Evolutionary conservation across 495 filamentous ascomycete species (phyloP).

Genomic region (Penicillium pulvis): DNA sequence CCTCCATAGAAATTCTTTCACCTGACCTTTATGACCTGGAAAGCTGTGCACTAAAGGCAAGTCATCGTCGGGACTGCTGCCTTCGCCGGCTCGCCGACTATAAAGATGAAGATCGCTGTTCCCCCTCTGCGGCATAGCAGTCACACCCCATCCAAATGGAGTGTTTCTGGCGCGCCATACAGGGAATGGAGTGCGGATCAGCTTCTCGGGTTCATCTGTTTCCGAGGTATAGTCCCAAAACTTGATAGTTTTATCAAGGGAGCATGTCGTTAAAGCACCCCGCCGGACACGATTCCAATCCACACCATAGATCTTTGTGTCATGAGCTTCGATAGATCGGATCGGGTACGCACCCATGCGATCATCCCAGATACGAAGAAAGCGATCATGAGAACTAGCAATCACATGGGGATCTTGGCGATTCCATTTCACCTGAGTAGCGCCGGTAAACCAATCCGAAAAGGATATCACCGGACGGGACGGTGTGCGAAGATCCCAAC

Average conservation of each 20-base stretch:
- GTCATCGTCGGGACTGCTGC: constrained; percentile 46
- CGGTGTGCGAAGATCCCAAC: constrained; percentile 84
- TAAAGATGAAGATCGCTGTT: constrained; percentile 86
- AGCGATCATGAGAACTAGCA: constrained; percentile 87
- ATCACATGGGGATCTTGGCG: constrained; percentile 81
- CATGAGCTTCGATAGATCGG: constrained; percentile 81
- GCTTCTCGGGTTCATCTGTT: constrained; percentile 65
- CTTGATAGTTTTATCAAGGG: constrained; percentile 88
- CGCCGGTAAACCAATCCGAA: constrained; percentile 92
- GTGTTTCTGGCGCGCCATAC: constrained; percentile 94
- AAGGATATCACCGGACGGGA: constrained; percentile 77
- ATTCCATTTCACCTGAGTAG: constrained; percentile 96
- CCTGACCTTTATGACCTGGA: constrained; percentile 78
- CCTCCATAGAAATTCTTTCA: constrained; percentile 94
- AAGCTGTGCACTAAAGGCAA: constrained; percentile 70
- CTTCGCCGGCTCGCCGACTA: constrained; percentile 58
- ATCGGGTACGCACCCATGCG: constrained; percentile 78
- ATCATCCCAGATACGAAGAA: constrained; percentile 88
- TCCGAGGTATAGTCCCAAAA: constrained; percentile 82
- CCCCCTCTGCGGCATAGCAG: constrained; percentile 90
- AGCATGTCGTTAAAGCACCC: constrained; percentile 79
- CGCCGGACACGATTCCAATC: constrained; percentile 86
- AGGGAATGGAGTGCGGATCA: constrained; percentile 80
- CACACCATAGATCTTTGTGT: constrained; percentile 94
- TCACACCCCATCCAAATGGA: constrained; percentile 81